Evolutionary conservation across 306 rosid species (phyloP), one percentile per base, ranked within the genome.

Genomic region (Gastrolobium villosum): DNA sequence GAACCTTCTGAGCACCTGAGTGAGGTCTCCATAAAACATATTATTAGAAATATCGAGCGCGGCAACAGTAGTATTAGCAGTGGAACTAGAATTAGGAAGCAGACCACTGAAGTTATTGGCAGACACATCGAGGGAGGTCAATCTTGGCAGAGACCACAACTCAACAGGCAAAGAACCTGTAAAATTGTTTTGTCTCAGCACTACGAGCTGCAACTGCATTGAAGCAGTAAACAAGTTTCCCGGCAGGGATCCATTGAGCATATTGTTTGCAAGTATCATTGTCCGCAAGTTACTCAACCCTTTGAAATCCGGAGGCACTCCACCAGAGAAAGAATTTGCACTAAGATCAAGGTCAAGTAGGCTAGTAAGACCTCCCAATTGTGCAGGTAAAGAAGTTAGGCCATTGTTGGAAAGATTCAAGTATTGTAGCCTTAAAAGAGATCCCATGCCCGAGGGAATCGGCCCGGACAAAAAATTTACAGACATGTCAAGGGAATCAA

Each of bases 281-380:
- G 61, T 87, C 62, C 7, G 82, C 93, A 94, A 86, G 92, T 62
- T 90, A 81, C 81, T 87, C 67, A 88, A 78, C 61, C 85, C 86
- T 15, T 66, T 86, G 73, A 92, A 89, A 66, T 72, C 92, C n/a
- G 13, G 52, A 59, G 90, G 88, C 76, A 89, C 40, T 6, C 82
- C 31, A 5, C 92, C 93, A 1, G 81, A 65, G 62, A 94, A 86
- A 49, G 81, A 68, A 87, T 95, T 95, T 77, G 67, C 73, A 77
- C 97, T 86, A 49, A 95, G 91, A 83, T 92, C 99, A 87, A 95
- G 91, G 88, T 89, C 97, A 84, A 90, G 85, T 72, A 95, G 78
- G 84, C 85, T 88, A 63, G 32, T 61, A 54, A 95, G 91, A 84
- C 79, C 77, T 67, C 93, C 93, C 30, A 94, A 72, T 53, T 83